These are phyloP conservation scores for Conidiobolus incongruus DNA, from an alignment of 371 early-diverging fungal genomes.

Conservation along the genomic window DNA sequence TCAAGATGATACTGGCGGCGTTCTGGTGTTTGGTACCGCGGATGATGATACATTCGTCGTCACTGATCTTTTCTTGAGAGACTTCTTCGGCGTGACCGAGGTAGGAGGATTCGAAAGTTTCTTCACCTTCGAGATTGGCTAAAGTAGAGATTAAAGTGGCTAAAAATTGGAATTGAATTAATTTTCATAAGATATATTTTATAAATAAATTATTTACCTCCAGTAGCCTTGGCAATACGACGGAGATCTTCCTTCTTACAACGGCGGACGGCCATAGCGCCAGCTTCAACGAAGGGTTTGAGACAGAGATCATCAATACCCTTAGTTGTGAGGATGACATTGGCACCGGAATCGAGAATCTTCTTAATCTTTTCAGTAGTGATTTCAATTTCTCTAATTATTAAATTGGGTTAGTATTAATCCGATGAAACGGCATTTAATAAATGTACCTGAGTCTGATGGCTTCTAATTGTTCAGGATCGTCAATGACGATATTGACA, in stretches of 20 bases:
- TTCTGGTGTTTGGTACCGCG: conserved; percentile 86
- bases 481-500: conserved; percentile 93
- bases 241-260: conserved; percentile 95
- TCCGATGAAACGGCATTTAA: not conserved
- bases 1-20: conserved; percentile 81
- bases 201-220: conserved; percentile 17
- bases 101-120: conserved; percentile 76
- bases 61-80: conserved; percentile 88
- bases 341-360: conserved; percentile 93
- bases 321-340: conserved; percentile 96
- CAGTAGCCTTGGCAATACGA: conserved; percentile 93
- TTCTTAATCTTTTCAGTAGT: conserved; percentile 91
- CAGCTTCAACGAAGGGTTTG: conserved; percentile 94
- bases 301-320: conserved; percentile 98
- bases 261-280: conserved; percentile 86
- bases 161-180: conserved; percentile 8
- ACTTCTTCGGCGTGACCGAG: conserved; percentile 94
- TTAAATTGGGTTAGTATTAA: not conserved
- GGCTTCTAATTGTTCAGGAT: conserved; percentile 94
- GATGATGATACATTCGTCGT: conserved; percentile 95
- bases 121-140: conserved; percentile 95
- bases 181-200: not conserved
- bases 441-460: conserved; percentile 71
- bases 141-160: conserved; percentile 91
- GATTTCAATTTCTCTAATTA: conserved; percentile 83